A percentile compares a stretch with the other conserved stretches of the same genome.
Evolutionary conservation across 106 monocot genomes (phyloP).

Genomic region (Amphibolis antarctica): DNA sequence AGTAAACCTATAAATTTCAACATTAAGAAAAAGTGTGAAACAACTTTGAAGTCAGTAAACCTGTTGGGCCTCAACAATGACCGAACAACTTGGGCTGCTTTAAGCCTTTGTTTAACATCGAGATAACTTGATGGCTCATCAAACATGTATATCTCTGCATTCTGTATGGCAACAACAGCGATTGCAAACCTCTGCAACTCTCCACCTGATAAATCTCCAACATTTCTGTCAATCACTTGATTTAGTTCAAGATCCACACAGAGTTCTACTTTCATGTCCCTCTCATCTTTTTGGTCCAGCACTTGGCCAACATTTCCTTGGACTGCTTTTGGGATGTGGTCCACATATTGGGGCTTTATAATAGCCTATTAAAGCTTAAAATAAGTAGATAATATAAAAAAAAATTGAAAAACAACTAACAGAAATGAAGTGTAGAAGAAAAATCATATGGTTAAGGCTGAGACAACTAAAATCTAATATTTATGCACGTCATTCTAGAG

Average conservation of each 20-base stretch:
- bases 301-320: conserved; percentile 97
- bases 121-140: conserved; percentile 97
- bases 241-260: conserved; percentile 84
- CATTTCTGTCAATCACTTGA: conserved; percentile 90
- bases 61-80: conserved; percentile 86
- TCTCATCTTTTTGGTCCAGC: conserved; percentile 91
- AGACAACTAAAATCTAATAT: too few species aligned
- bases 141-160: conserved; percentile 99
- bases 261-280: conserved; percentile 48
- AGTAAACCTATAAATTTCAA: background rate
- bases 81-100: conserved; percentile 92
- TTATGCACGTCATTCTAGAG: too few species aligned
- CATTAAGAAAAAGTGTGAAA: background rate
- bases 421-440: background rate
- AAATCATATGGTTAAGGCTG: background rate
- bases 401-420: background rate
- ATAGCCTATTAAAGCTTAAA: conserved; percentile 45
- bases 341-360: conserved; percentile 97
- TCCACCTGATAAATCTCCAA: conserved; percentile 96
- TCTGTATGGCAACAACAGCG: conserved; percentile 85
- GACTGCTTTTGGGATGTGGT: conserved; percentile 97
- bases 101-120: conserved; percentile 93
- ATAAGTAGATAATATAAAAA: background rate
- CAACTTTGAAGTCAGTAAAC: conserved; percentile 14
- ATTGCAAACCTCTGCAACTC: conserved; percentile 98